Percentiles rank a stretch among this genome's conserved stretches.
Evolutionary conservation across 1,284 basidiomycete genomes (phyloP).

Genomic region (Bjerkandera adusta): DNA sequence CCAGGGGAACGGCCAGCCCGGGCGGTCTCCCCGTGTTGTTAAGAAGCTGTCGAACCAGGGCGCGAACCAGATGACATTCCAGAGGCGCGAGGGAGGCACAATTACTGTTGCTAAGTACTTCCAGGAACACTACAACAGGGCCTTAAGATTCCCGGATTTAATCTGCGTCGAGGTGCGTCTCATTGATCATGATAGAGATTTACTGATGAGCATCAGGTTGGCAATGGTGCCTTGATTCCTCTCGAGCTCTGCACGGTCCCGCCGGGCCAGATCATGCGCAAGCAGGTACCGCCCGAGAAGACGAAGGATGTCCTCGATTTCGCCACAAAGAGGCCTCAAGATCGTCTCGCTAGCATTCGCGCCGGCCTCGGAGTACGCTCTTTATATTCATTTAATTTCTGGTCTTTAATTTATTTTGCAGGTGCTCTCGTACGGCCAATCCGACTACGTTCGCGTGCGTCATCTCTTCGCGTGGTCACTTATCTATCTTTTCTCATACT

Average conservation of each 20-base stretch:
- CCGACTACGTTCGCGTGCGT: constrained; percentile 59
- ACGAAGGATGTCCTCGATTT: constrained; percentile 67
- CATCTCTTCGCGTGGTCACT: background rate
- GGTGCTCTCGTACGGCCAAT: constrained; percentile 69
- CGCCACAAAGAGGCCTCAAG: constrained; percentile 63
- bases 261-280: constrained; percentile 71
- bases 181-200: background rate
- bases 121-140: constrained; percentile 43
- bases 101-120: constrained; percentile 67
- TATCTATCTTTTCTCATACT: background rate
- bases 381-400: background rate
- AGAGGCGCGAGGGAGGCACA: constrained; percentile 47
- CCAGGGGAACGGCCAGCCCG: constrained; percentile 2
- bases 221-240: constrained; percentile 63
- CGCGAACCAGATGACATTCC: constrained; percentile 51
- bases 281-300: constrained; percentile 67
- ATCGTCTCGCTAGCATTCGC: constrained; percentile 58
- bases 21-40: constrained; percentile 32
- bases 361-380: constrained; percentile 49
- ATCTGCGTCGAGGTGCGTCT: constrained; percentile 63
- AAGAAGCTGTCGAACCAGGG: constrained; percentile 52
- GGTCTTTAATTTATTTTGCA: constrained; percentile 21
- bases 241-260: constrained; percentile 65
- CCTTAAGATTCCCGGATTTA: constrained; percentile 53
- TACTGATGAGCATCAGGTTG: constrained; percentile 42